Evolutionary conservation across 108 stramenopile species (phyloP).

Genomic region (Cylindrotheca fusiformis): DNA sequence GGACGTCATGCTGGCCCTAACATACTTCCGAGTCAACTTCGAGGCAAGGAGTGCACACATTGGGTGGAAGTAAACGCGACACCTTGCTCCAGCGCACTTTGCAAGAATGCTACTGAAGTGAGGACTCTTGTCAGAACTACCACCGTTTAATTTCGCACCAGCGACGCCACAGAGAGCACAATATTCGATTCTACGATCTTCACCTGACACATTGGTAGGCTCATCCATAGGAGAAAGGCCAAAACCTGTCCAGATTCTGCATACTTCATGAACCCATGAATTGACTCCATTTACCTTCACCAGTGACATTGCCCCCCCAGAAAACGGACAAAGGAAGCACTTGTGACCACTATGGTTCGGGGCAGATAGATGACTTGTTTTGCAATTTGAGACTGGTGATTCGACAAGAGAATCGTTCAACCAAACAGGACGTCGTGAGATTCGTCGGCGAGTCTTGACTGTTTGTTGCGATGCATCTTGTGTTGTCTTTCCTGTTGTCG

Average conservation of each 20-base stretch:
- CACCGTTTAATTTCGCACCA: not conserved
- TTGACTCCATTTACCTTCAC: conserved; percentile 8
- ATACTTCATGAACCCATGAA: conserved; percentile 67
- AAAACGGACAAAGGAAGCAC: conserved; percentile 54
- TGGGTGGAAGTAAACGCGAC: conserved; percentile 69
- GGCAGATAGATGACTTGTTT: conserved; percentile 3
- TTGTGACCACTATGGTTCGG: not conserved
- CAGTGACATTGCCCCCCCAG: conserved; percentile 68
- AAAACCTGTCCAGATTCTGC: conserved; percentile 53
- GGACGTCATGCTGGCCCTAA: not conserved
- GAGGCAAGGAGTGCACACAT: conserved; percentile 73
- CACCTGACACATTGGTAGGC: conserved; percentile 1
- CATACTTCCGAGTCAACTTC: conserved; percentile 15
- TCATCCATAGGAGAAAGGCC: not conserved
- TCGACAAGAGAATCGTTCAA: conserved; percentile 20
- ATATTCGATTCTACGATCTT: conserved; percentile 7
- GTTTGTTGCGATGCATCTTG: not conserved
- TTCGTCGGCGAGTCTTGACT: conserved; percentile 21
- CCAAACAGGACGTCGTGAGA: conserved; percentile 11
- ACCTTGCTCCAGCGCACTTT: conserved; percentile 66
- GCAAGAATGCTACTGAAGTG: conserved; percentile 28
- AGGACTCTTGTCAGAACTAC: not conserved
- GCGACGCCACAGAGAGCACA: conserved; percentile 62
- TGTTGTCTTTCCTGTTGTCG: not conserved
- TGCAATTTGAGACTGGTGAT: conserved; percentile 14